A percentile compares a stretch with the other conserved stretches of the same genome.
phyloP scores from a whole-genome alignment of 2,329 filamentous ascomycete species.

The Didymella arachidicola region DNA sequence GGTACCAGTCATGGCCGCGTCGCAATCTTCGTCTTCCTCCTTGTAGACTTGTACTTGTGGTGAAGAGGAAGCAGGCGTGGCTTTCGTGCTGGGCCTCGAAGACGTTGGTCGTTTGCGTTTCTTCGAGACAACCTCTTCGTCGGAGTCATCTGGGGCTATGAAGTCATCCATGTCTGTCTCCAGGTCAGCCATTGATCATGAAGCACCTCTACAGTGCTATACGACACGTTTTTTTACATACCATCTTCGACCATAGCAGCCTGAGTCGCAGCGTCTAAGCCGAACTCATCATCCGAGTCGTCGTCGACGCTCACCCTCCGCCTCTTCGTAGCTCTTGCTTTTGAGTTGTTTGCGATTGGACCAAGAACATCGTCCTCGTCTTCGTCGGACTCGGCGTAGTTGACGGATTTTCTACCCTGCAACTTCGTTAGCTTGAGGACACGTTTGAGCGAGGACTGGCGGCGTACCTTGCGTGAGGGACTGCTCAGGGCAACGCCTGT shows the following conservation, averaged over 20 bases:
- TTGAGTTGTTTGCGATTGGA: slow-evolving; percentile 57
- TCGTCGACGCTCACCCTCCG: slow-evolving; percentile 70
- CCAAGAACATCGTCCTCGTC: slow-evolving; percentile 74
- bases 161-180: slow-evolving; percentile 81
- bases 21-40: slow-evolving; percentile 62
- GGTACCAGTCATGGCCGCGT: slow-evolving; percentile 62
- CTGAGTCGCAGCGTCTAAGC: slow-evolving; percentile 64
- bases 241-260: slow-evolving; percentile 66
- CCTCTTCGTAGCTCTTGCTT: slow-evolving; percentile 61
- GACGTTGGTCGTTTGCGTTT: slow-evolving; percentile 72
- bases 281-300: slow-evolving; percentile 71
- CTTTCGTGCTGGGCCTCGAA: slow-evolving; percentile 69
- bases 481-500: slow-evolving; percentile 66
- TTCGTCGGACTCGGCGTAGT: slow-evolving; percentile 85
- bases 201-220: background rate
- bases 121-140: slow-evolving; percentile 65
- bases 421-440: background rate
- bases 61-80: slow-evolving; percentile 55
- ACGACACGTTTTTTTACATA: slow-evolving; percentile 6
- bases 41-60: slow-evolving; percentile 49
- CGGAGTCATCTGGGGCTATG: slow-evolving; percentile 84
- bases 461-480: slow-evolving; percentile 77
- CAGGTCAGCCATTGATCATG: background rate
- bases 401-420: slow-evolving; percentile 71
- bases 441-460: background rate